Evolutionary conservation across 2,329 filamentous ascomycete species (phyloP).

Genomic region (Cladosporium sp.): DNA sequence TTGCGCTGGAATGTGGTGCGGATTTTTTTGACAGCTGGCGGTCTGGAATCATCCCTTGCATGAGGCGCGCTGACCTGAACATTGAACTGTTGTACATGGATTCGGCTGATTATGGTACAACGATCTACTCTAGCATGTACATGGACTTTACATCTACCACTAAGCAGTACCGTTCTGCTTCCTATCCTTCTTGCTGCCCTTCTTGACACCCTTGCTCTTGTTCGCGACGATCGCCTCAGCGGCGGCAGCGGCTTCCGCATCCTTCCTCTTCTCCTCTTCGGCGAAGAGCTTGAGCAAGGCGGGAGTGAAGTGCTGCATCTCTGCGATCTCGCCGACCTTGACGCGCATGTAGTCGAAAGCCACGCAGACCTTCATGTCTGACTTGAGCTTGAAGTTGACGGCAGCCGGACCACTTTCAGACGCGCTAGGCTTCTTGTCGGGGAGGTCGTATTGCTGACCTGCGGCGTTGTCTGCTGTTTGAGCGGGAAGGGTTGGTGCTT

Average conservation of each 20-base stretch:
- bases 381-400: slow-evolving; percentile 43
- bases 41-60: not conserved
- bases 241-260: slow-evolving; percentile 3
- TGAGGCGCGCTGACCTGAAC: not conserved
- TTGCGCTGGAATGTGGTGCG: not conserved
- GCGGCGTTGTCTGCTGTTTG: slow-evolving; percentile 22
- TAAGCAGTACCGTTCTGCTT: not conserved
- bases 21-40: not conserved
- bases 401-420: slow-evolving; percentile 26
- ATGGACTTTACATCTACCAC: not conserved
- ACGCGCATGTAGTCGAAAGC: slow-evolving; percentile 81
- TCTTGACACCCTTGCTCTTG: slow-evolving; percentile 9
- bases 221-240: slow-evolving; percentile 5
- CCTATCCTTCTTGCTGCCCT: slow-evolving; percentile 12
- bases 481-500: slow-evolving; percentile 31
- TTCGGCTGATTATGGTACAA: not conserved
- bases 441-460: slow-evolving; percentile 30
- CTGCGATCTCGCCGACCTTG: slow-evolving; percentile 68
- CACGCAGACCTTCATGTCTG: slow-evolving; percentile 66
- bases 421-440: slow-evolving; percentile 21
- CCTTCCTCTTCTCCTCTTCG: slow-evolving; percentile 39
- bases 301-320: slow-evolving; percentile 64
- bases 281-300: slow-evolving; percentile 62
- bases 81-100: not conserved
- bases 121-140: not conserved